phyloP scores from a whole-genome alignment of 495 filamentous ascomycete species.

The Evernia prunastri region DNA sequence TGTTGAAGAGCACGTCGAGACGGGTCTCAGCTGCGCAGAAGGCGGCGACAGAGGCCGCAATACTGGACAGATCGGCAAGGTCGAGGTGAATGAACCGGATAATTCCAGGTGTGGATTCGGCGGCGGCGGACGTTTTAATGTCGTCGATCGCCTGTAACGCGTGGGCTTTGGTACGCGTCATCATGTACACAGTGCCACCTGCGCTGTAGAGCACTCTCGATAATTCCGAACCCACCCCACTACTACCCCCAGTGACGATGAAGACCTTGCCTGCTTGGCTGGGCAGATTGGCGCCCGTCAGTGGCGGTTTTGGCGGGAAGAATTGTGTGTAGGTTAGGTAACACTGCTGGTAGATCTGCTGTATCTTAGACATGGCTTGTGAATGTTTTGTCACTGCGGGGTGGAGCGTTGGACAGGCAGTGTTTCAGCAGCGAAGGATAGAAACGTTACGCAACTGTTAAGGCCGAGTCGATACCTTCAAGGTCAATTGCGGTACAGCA shows the following conservation, averaged over 20 bases:
- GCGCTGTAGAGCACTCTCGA: background rate
- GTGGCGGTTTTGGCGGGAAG: too few species aligned
- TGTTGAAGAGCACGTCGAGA: conserved; percentile 4
- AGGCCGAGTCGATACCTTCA: too few species aligned
- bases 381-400: too few species aligned
- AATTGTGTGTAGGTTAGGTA: too few species aligned
- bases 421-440: too few species aligned
- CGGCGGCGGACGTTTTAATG: background rate
- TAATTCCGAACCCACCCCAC: background rate
- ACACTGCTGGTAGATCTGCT: too few species aligned
- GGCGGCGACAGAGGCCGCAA: background rate
- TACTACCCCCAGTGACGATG: background rate
- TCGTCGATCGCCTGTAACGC: background rate
- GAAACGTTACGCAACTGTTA: too few species aligned
- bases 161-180: background rate
- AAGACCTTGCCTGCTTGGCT: background rate
- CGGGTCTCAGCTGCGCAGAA: background rate
- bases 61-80: conserved; percentile 4
- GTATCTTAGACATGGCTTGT: too few species aligned
- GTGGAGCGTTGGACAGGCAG: too few species aligned
- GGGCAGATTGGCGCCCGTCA: too few species aligned
- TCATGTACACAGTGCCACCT: background rate
- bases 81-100: background rate
- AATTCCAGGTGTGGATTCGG: background rate
- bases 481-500: too few species aligned